Evolutionary conservation across 2,329 filamentous ascomycete species (phyloP), one percentile per base, ranked within the genome.

Genomic region (Aspergillus oerlinghausenensis): DNA sequence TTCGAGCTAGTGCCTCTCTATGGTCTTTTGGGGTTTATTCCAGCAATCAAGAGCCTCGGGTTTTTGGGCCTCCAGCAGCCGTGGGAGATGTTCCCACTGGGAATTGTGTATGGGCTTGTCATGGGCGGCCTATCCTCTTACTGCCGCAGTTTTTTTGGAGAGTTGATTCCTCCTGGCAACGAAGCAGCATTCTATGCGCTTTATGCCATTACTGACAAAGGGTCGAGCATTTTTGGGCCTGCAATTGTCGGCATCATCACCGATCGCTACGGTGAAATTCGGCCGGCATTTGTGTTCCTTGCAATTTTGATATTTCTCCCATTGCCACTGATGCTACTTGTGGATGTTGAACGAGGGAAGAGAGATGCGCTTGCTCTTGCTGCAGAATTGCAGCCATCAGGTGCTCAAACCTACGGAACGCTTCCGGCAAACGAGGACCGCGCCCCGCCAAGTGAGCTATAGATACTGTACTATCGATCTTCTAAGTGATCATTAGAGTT

Each of bases 161-260:
- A 97, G 73, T 81, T 99, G 55, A 96, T 99, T 55, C 94, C 94
- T 1, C 90, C 91, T 0, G 94, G 94, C 3, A 95, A 89, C 29
- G 94, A 99, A 75, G 92, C 94, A 0, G 92, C 93, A 0, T 99
- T 99, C 70, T 99, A 96, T 70, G 92, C 93, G 0, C 80, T 99
- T 1, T 99, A 97, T 70, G 94, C 94, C 38, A 97, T 97, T 61
- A 97, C 94, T 1, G 94, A 99, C 73, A 99, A 99, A 74, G 92
- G 93, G 1, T 94, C 89, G 23, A 95, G 90, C 69, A 81, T 97
- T 2, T 97, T 99, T 73, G 94, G 94, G 0, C 94, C 94, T 0
- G 89, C 91, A 0, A 93, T 99, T 69, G 94, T 99, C 0, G 94
- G 92, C 1, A 85, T 87, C 11, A 96, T 99, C 62, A 96, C 94